Evolutionary conservation across 2,329 filamentous ascomycete genomes (phyloP), one percentile per base, ranked within the genome.

Genomic region (Ophiocordyceps unilateralis): DNA sequence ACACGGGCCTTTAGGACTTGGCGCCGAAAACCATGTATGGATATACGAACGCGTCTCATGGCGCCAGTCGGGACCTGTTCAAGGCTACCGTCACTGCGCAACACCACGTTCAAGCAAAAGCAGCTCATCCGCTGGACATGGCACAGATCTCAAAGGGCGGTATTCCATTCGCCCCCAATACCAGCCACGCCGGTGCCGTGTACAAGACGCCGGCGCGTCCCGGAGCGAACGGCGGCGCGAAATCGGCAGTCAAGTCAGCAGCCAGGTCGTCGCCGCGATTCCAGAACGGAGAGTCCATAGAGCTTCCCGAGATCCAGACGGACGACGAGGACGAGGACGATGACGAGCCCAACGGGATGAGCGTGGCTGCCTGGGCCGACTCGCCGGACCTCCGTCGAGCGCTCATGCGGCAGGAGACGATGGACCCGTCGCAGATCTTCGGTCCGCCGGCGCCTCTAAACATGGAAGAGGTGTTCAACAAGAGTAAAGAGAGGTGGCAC

Each of bases 401-500:
- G 44, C 73, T 98, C 22, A 73, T 81, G 45, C 70, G 77, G 41
- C 93, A 98, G 58, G 88, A 98, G 59, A 75, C 78, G 10, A 72
- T 91, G 51, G 87, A 98, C 53, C 85, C 87, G 0, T 76, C 84
- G 54, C 67, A 74, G 32, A 83, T 98, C 43, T 98, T 98, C 55
- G 91, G 91, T 0, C 83, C 85, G 1, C 86, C 93, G 21, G 80
- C 75, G 11, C 84, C 87, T 12, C 69, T 98, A 49, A 85, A 86
- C 55, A 91, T 98, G 81, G 93, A 98, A 55, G 88, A 96, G 57
- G 87, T 95, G 26, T 98, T 98, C 63, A 82, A 74, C 61, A 85
- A 87, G 59, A 88, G 83, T 61, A 87, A 87, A 59, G 86, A 89
- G 44, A 69, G 82, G 49, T 78, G 83, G 59, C 83, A 84, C 67